phyloP scores from a whole-genome alignment of 352 stramenopile species.

The Pythium oligandrum region DNA sequence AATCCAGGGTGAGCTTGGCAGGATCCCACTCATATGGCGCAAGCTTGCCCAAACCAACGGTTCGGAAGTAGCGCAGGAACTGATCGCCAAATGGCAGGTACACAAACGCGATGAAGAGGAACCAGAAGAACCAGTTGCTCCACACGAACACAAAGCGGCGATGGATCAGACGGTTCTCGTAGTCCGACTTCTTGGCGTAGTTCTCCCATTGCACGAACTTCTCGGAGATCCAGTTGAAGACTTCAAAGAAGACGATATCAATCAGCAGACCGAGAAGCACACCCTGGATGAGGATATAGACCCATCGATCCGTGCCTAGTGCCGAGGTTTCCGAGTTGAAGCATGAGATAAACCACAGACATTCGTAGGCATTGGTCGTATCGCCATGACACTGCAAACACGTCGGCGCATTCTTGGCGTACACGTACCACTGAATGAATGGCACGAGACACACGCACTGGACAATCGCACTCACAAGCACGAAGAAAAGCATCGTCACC shows the following conservation, averaged over 20 bases:
- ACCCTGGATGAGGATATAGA: slow-evolving; percentile 86
- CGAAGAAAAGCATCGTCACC: slow-evolving; percentile 83
- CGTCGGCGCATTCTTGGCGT: slow-evolving; percentile 78
- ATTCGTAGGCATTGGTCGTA: slow-evolving; percentile 42
- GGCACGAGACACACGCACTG: slow-evolving; percentile 81
- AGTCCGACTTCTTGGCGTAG: slow-evolving; percentile 82
- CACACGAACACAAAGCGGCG: slow-evolving; percentile 88
- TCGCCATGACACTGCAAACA: slow-evolving; percentile 56
- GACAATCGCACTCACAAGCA: slow-evolving; percentile 64
- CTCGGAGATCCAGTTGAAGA: slow-evolving; percentile 87
- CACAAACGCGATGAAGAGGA: slow-evolving; percentile 87
- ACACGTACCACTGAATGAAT: slow-evolving; percentile 90
- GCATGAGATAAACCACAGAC: slow-evolving; percentile 81
- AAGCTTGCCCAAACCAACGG: slow-evolving; percentile 39
- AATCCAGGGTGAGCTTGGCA: slow-evolving; percentile 74
- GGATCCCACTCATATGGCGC: slow-evolving; percentile 73
- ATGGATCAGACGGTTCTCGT: slow-evolving; percentile 84
- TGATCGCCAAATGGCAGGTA: slow-evolving; percentile 81
- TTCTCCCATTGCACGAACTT: slow-evolving; percentile 88
- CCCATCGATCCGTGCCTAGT: slow-evolving; percentile 81
- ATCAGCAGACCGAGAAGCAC: slow-evolving; percentile 80
- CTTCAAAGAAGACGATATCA: slow-evolving; percentile 86
- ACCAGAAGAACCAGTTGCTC: slow-evolving; percentile 93
- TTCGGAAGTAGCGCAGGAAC: slow-evolving; percentile 56
- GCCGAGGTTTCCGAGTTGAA: slow-evolving; percentile 68